Conservation (phyloP, 2,329 filamentous ascomycete species). For the Xenoacremonium recifei region DNA sequence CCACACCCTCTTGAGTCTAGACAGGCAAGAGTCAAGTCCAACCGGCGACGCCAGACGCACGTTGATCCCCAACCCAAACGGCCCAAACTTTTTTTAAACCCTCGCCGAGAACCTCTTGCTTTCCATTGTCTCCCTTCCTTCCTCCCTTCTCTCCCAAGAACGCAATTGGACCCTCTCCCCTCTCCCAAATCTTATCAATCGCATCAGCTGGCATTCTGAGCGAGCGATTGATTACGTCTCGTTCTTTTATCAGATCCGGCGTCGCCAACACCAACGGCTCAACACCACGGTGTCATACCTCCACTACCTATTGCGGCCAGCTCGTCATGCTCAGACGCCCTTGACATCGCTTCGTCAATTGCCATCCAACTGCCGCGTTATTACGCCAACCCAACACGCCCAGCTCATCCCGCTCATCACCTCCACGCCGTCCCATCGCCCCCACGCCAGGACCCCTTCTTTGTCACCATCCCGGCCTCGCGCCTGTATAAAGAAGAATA, state of each 20-base stretch:
- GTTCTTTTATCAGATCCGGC: neutral
- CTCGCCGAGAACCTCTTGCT: slow-evolving; percentile 4
- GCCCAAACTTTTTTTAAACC: slow-evolving; percentile 10
- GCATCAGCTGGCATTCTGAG: too few relatives aligned
- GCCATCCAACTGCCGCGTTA: slow-evolving; percentile 10
- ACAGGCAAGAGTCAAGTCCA: too few relatives aligned
- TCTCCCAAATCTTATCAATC: slow-evolving; percentile 21
- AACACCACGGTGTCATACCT: too few relatives aligned
- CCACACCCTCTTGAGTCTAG: too few relatives aligned
- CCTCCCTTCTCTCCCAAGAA: slow-evolving; percentile 3
- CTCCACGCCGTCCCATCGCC: slow-evolving; percentile 3
- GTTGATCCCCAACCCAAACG: slow-evolving; percentile 2
- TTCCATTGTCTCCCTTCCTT: slow-evolving; percentile 3
- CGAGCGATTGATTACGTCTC: too few relatives aligned
- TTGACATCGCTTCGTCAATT: slow-evolving; percentile 24
- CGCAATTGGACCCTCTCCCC: too few relatives aligned
- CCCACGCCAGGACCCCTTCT: slow-evolving; percentile 9
- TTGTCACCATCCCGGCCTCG: too few relatives aligned
- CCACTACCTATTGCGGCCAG: slow-evolving; percentile 5
- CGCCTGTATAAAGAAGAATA: slow-evolving; percentile 12
- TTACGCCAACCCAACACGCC: slow-evolving; percentile 4
- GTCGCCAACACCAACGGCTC: neutral
- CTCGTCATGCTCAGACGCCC: slow-evolving; percentile 22
- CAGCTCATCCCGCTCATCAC: slow-evolving; percentile 6
- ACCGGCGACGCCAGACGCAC: too few relatives aligned